Percentiles rank a stretch among this genome's conserved stretches.
These are phyloP conservation scores for Hysterium pulicare DNA, from an alignment of 2,329 filamentous ascomycete genomes.

Conservation along the genomic window DNA sequence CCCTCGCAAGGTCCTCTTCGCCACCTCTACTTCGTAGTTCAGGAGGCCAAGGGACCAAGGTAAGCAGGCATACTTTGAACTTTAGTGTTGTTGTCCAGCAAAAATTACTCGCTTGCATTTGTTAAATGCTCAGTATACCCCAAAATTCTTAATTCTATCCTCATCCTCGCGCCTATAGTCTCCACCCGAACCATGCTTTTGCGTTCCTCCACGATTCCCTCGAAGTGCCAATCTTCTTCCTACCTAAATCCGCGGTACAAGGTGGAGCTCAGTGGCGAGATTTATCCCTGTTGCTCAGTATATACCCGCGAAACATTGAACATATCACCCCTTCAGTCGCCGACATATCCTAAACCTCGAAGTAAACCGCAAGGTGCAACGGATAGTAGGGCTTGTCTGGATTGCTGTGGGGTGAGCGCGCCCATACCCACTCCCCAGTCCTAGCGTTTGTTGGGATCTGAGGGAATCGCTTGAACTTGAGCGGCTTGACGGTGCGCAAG, in stretches of 20 bases:
- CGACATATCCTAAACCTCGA: slow-evolving; percentile 11
- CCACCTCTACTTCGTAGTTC: slow-evolving; percentile 25
- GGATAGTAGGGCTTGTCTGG: slow-evolving; percentile 16
- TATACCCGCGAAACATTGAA: slow-evolving; percentile 50
- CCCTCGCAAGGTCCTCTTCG: slow-evolving; percentile 34
- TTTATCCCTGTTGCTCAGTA: slow-evolving; percentile 54
- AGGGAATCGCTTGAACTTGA: slow-evolving; percentile 9
- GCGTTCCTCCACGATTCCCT: background rate
- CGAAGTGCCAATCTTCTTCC: background rate
- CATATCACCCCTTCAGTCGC: slow-evolving; percentile 17
- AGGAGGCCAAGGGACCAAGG: background rate
- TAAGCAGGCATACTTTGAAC: background rate
- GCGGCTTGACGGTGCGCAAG: slow-evolving; percentile 1
- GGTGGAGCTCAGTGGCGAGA: slow-evolving; percentile 53
- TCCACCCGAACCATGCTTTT: background rate
- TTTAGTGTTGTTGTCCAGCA: too few species aligned
- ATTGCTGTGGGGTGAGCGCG: slow-evolving; percentile 17
- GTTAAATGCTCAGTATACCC: background rate
- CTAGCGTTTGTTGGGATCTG: too few species aligned
- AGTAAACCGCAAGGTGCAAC: slow-evolving; percentile 17
- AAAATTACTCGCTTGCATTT: too few species aligned
- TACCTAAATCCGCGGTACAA: slow-evolving; percentile 41
- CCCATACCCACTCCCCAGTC: slow-evolving; percentile 3
- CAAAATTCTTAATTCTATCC: background rate
- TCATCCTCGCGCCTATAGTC: background rate